Base-by-base conservation (phyloP, 106 monocot species). In the Dactylorhiza incarnata region DNA sequence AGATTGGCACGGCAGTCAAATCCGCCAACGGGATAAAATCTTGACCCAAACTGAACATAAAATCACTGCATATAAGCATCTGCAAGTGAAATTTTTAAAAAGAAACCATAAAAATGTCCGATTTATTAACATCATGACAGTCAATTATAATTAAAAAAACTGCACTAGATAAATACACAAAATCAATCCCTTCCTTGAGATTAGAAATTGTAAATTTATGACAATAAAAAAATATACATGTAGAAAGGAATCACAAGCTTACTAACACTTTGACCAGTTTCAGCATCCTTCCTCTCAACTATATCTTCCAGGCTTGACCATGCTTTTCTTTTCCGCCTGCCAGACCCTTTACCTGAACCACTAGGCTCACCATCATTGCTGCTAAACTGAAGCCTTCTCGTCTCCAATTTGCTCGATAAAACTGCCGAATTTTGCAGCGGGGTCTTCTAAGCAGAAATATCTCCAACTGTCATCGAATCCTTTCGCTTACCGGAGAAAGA, bases 251-350 rank as follows among this genome's bases (percentile, higher is more conserved):
- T 81, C 6, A 75, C 70, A 75, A 85, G 77, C 65, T 51, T 87
- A 45, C 43, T 75, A 29, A 74, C n/a, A 9, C 48, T 78, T 66
- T 66, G 52, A 20, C 45, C 53, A 6, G 55, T 84, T 56, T 80
- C 68, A 29, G 63, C 58, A 43, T 83, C 89, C 24, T 76, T 81
- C 24, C 61, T 77, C 53, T 82, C 74, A 14, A 81, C 72, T 13
- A 81, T 85, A 73, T 90, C 83, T 73, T 76, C 87, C 63, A 90
- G 49, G 15, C 80, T 84, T 0, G 83, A 78, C 90, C 90, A 90
- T 7, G 52, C 58, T 54, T 81, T 90, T 50, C 85, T 85, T 65
- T 74, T 74, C 52, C 83, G 72, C 51, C 87, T 90, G 26, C 53
- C 81, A 50, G 90, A 85, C 23, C 76, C 51, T 4, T 71, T 72